These are phyloP conservation scores for Picochlorum sp. DNA, from an alignment of 139 green algal species.

Conservation along the genomic window DNA sequence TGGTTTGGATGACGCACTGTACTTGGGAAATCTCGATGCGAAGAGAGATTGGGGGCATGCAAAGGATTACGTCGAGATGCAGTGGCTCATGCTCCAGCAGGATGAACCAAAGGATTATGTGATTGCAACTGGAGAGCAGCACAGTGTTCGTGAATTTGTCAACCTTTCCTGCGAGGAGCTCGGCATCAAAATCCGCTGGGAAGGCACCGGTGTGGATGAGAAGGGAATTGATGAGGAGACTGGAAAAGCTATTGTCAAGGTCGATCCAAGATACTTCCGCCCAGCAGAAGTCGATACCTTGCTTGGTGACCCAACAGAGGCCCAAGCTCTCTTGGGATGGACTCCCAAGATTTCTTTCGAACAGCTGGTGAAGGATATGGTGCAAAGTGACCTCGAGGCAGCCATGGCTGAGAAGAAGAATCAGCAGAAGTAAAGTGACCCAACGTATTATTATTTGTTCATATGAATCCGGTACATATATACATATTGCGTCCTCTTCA, in stretches of 20 bases:
- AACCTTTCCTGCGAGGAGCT: constrained; percentile 31
- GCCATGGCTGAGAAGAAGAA: constrained; percentile 9
- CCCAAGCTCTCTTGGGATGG: constrained; percentile 48
- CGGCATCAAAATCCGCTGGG: constrained; percentile 35
- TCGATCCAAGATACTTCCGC: constrained; percentile 56
- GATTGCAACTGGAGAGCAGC: constrained; percentile 49
- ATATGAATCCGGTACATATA: too few relatives aligned
- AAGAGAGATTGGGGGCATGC: constrained; percentile 74
- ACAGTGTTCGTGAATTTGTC: constrained; percentile 42
- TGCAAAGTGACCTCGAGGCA: constrained; percentile 48
- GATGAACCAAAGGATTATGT: constrained; percentile 63
- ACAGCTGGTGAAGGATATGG: constrained; percentile 63
- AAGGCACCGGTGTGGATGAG: constrained; percentile 32
- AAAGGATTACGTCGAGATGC: constrained; percentile 63
- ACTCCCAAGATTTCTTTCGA: constrained; percentile 37
- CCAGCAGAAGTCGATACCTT: constrained; percentile 67
- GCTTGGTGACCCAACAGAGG: constrained; percentile 53
- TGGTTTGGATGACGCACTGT: constrained; percentile 38
- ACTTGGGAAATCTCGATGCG: constrained; percentile 71
- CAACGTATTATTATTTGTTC: too few relatives aligned
- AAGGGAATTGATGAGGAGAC: constrained; percentile 1
- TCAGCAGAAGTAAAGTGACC: neutral
- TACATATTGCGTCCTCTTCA: too few relatives aligned
- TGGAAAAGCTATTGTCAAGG: constrained; percentile 24
- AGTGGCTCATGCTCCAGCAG: constrained; percentile 76